Evolutionary conservation across 768 basidiomycete species (phyloP).

Genomic region (Lentinula lateritia): DNA sequence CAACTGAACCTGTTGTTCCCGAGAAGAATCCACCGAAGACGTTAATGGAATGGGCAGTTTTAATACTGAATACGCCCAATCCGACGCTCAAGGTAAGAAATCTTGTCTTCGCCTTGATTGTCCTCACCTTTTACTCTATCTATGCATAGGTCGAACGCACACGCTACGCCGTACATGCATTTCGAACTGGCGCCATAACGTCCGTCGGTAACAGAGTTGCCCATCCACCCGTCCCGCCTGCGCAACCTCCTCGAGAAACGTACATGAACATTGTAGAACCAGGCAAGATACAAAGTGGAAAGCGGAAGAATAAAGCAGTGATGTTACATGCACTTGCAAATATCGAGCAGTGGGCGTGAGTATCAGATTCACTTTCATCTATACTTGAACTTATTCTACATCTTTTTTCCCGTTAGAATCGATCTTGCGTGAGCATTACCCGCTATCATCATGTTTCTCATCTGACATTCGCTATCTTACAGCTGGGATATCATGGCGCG

Average conservation of each 20-base stretch:
- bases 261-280: slow-evolving; percentile 52
- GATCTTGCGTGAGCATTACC: slow-evolving; percentile 57
- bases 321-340: slow-evolving; percentile 83
- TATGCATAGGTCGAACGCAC: slow-evolving; percentile 56
- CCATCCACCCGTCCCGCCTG: slow-evolving; percentile 49
- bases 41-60: slow-evolving; percentile 71
- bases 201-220: slow-evolving; percentile 54
- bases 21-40: slow-evolving; percentile 48
- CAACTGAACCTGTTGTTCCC: slow-evolving; percentile 48
- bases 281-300: slow-evolving; percentile 41
- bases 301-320: slow-evolving; percentile 57
- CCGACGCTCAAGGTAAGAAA: slow-evolving; percentile 54
- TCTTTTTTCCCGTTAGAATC: slow-evolving; percentile 34
- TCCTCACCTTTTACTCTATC: background rate
- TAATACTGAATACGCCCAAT: slow-evolving; percentile 71
- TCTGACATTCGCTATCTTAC: background rate
- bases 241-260: slow-evolving; percentile 59
- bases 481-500: slow-evolving; percentile 85
- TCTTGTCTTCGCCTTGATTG: background rate
- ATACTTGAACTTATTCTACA: background rate
- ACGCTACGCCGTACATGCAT: slow-evolving; percentile 60
- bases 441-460: background rate
- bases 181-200: slow-evolving; percentile 62
- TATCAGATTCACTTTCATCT: slow-evolving; percentile 14
- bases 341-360: slow-evolving; percentile 87